Percentiles rank a stretch among this genome's conserved stretches.
Evolutionary conservation across 768 basidiomycete genomes (phyloP).

Genomic region (Hydnomerulius pinastri): DNA sequence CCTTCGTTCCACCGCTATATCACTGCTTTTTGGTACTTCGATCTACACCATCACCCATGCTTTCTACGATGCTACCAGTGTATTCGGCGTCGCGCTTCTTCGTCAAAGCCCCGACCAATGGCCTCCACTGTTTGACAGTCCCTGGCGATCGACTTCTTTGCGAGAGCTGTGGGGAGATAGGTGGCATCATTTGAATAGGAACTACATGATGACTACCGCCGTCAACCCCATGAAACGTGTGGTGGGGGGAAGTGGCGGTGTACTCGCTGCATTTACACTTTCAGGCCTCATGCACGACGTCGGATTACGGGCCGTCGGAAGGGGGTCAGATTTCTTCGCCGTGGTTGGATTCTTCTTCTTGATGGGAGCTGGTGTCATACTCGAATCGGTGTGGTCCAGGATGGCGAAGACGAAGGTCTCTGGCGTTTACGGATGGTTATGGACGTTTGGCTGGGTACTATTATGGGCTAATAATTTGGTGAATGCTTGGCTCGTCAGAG

Average conservation of each 20-base stretch:
- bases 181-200: constrained; percentile 67
- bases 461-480: constrained; percentile 47
- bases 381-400: constrained; percentile 47
- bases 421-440: constrained; percentile 48
- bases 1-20: constrained; percentile 42
- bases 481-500: constrained; percentile 33
- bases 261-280: constrained; percentile 55
- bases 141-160: constrained; percentile 54
- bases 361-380: constrained; percentile 50
- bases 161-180: constrained; percentile 56
- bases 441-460: constrained; percentile 50
- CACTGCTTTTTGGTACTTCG: constrained; percentile 43
- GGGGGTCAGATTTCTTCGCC: constrained; percentile 46
- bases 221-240: constrained; percentile 41
- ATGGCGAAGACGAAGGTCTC: constrained; percentile 42
- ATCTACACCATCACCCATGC: constrained; percentile 48
- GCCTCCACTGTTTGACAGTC: constrained; percentile 58
- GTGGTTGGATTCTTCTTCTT: constrained; percentile 54
- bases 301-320: constrained; percentile 57
- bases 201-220: constrained; percentile 51
- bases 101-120: constrained; percentile 48
- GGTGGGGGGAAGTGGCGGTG: constrained; percentile 46
- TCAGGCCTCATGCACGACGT: constrained; percentile 58
- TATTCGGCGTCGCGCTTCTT: constrained; percentile 47
- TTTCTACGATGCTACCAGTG: constrained; percentile 39